phyloP scores from a whole-genome alignment of 2,329 filamentous ascomycete species.

The Fusarium falciforme region DNA sequence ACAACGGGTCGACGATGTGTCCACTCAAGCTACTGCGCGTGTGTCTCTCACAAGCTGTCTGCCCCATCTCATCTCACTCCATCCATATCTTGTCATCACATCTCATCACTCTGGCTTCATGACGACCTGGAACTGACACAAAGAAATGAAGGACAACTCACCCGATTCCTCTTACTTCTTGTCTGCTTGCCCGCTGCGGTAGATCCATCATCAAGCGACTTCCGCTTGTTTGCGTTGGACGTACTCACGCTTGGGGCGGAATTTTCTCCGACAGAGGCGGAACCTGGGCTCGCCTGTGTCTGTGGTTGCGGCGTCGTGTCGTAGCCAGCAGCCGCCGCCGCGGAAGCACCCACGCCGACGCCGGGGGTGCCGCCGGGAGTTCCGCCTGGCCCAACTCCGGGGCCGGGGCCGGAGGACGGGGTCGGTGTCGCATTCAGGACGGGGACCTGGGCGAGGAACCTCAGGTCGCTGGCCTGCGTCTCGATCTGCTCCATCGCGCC shows the following conservation, averaged over 20 bases:
- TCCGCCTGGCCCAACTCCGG: slow-evolving; percentile 30
- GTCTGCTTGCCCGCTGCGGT: slow-evolving; percentile 58
- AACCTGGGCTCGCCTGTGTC: slow-evolving; percentile 51
- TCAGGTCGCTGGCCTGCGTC: slow-evolving; percentile 65
- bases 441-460: slow-evolving; percentile 59
- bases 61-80: slow-evolving; percentile 8
- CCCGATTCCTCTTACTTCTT: slow-evolving; percentile 70
- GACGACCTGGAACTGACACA: background rate
- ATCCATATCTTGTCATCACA: background rate
- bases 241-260: slow-evolving; percentile 53
- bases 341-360: slow-evolving; percentile 38
- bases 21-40: background rate
- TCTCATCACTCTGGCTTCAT: slow-evolving; percentile 8
- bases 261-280: slow-evolving; percentile 61
- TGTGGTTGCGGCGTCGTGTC: slow-evolving; percentile 47
- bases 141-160: slow-evolving; percentile 49
- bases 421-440: slow-evolving; percentile 41
- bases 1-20: slow-evolving; percentile 1
- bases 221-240: slow-evolving; percentile 49
- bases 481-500: slow-evolving; percentile 65
- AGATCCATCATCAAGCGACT: slow-evolving; percentile 56
- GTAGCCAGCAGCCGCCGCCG: slow-evolving; percentile 47
- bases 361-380: slow-evolving; percentile 34
- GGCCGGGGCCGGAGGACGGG: slow-evolving; percentile 35
- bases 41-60: slow-evolving; percentile 1